Conservation (phyloP, 768 basidiomycete species). For the Tricholoma saponaceum region DNA sequence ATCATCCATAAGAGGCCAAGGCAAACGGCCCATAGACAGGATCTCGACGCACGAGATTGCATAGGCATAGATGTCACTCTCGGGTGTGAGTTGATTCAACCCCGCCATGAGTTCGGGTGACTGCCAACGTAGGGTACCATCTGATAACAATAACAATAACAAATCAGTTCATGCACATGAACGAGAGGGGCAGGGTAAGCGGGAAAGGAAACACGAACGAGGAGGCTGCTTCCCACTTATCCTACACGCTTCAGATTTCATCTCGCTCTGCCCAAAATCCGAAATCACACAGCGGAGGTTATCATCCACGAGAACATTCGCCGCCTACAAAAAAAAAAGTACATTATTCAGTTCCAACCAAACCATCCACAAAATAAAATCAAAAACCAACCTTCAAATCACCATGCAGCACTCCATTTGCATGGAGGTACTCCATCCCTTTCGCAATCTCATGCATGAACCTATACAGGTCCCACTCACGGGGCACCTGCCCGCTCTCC, state of each 20-base stretch:
- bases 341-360: neutral
- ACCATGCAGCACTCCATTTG: conserved; percentile 66
- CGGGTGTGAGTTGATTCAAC: conserved; percentile 35
- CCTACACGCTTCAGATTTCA: conserved; percentile 67
- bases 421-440: conserved; percentile 82
- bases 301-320: conserved; percentile 76
- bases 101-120: conserved; percentile 64
- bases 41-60: conserved; percentile 65
- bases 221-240: conserved; percentile 48
- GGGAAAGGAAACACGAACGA: conserved; percentile 31
- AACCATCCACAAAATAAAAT: neutral
- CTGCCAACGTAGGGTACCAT: conserved; percentile 68
- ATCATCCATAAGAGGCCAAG: conserved; percentile 52
- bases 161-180: neutral
- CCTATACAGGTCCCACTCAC: conserved; percentile 45
- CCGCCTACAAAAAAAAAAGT: conserved; percentile 35
- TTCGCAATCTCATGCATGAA: conserved; percentile 72
- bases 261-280: conserved; percentile 81
- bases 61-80: conserved; percentile 68
- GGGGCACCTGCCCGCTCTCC: conserved; percentile 10
- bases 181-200: neutral
- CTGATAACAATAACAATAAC: too few relatives aligned
- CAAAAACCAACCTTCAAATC: conserved; percentile 62
- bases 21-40: conserved; percentile 55
- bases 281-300: conserved; percentile 65